phyloP scores from a whole-genome alignment of 176 grass and related monocot species.

The Elymus sibiricus region DNA sequence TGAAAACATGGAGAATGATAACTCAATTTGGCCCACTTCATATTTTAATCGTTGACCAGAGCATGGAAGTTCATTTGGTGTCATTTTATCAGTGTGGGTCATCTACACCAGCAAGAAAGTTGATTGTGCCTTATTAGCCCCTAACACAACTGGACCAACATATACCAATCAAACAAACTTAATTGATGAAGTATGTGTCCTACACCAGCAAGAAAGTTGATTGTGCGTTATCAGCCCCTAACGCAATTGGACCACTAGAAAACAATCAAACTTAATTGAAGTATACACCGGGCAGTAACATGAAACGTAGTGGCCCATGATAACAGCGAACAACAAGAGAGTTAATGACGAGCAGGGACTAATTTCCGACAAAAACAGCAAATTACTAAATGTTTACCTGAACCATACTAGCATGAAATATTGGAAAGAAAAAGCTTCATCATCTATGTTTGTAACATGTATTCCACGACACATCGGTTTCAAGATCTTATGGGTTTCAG shows the following conservation, averaged over 20 bases:
- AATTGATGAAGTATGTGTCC: background rate
- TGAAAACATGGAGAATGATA: too few relatives aligned
- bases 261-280: background rate
- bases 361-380: slow-evolving; percentile 6
- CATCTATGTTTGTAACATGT: background rate
- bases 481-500: too few relatives aligned
- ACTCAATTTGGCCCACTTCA: background rate
- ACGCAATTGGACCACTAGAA: background rate
- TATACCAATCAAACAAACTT: too few relatives aligned
- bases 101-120: too few relatives aligned
- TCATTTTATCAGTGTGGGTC: background rate
- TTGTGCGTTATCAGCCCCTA: background rate
- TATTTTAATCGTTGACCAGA: background rate
- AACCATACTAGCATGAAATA: background rate
- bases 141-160: too few relatives aligned
- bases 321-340: background rate
- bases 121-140: too few relatives aligned
- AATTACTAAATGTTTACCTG: slow-evolving; percentile 32
- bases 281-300: background rate
- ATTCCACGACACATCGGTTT: background rate
- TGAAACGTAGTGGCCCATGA: background rate
- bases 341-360: background rate
- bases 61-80: background rate
- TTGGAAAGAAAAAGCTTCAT: background rate
- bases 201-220: background rate